These are phyloP conservation scores for Penicillium expansum DNA, from an alignment of 2,329 filamentous ascomycete species.

Conservation along the genomic window DNA sequence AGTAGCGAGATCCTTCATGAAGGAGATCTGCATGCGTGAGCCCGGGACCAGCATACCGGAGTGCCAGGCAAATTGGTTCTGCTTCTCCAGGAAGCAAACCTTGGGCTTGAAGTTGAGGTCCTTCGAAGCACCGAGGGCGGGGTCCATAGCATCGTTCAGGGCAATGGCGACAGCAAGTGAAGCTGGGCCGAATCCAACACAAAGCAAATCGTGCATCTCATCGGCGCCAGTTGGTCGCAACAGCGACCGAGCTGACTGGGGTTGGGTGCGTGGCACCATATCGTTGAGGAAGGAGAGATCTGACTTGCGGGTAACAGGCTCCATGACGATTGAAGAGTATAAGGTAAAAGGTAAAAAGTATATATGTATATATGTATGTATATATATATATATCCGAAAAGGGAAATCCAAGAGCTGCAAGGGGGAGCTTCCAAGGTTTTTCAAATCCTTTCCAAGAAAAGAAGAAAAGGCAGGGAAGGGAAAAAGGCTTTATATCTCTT, in stretches of 20 bases:
- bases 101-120: conserved; percentile 55
- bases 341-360: not conserved
- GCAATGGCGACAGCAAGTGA: conserved; percentile 87
- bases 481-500: conserved; percentile 5
- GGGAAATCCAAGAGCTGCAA: not conserved
- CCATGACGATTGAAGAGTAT: conserved; percentile 11
- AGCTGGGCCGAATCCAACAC: conserved; percentile 89
- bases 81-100: conserved; percentile 84
- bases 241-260: conserved; percentile 36
- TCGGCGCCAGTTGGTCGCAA: conserved; percentile 56
- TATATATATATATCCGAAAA: not conserved
- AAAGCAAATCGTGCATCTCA: conserved; percentile 78
- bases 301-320: conserved; percentile 21
- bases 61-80: conserved; percentile 83
- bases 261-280: conserved; percentile 23
- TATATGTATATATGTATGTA: too few relatives aligned
- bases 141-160: conserved; percentile 71
- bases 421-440: conserved; percentile 5
- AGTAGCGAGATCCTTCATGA: conserved; percentile 92
- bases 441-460: conserved; percentile 5
- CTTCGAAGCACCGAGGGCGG: conserved; percentile 33
- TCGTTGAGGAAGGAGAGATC: conserved; percentile 29
- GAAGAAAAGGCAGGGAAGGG: not conserved
- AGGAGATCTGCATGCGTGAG: conserved; percentile 96
- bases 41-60: conserved; percentile 91